Base-by-base conservation (phyloP, 2,329 filamentous ascomycete genomes). In the Podosphaera fusca region DNA sequence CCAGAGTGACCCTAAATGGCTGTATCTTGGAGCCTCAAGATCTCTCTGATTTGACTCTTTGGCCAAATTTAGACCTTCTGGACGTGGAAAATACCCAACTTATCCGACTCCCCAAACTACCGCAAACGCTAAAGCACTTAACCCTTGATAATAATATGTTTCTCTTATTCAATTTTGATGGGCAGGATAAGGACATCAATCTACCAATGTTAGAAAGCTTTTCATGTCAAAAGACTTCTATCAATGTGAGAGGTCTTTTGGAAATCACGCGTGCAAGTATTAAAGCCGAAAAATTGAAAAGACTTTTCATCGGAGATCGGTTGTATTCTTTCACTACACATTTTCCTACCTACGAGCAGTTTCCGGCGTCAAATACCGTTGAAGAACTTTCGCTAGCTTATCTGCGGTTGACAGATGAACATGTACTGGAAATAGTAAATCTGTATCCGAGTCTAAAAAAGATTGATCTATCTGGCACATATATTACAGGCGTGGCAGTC, bases 401-500 rank as follows among this genome's bases (percentile, higher is more conserved):
- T 4, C 36, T 62, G 55, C 40, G 34, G 2, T 54, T 63, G 5
- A 14, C 35, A 6, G 66, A 68, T 40, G 36, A 56, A 1, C 38
- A 55, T 2, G 49, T 63, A 0, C 45, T 67, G 3, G 50, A 61
- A 8, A 60, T 64, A 31, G 55, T 65, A 0, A 45, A 57, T 1
- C 59, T 63, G 14, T 65, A 62, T 56, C 63, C 63, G 7, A 64
- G 61, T 33, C 53, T 69, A 3, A 59, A 60, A 33, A 63, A 42
- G 35, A 56, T 69, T 8, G 59, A 65, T 58, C 53, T 69, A 0
- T 60, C 60, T 2, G 9, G 34, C 3, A 66, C 67, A 0, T 60
- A 61, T 29, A 60, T 68, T 50, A 69, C 67, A 0, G 68, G 68
- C 5, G 63, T 67, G 29, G 64, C 66, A 21, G 61, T 70, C n/a